phyloP scores from a whole-genome alignment of 2,329 filamentous ascomycete species.

The Penicillium freii region DNA sequence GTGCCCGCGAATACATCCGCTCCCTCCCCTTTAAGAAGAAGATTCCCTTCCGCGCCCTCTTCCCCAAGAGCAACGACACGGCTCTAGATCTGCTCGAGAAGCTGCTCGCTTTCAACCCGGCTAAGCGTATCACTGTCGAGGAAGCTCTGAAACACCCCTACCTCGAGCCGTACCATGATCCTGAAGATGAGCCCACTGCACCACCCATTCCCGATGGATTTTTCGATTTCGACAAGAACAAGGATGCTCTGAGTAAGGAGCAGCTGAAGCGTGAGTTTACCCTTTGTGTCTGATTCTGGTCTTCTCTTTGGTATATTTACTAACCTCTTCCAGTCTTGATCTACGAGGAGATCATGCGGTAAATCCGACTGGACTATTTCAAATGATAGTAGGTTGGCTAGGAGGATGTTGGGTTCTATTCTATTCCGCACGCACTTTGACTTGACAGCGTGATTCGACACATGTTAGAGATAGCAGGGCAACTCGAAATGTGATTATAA shows the following conservation, averaged over 20 bases:
- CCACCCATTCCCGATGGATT: slow-evolving; percentile 97
- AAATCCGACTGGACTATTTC: slow-evolving; percentile 20
- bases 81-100: slow-evolving; percentile 93
- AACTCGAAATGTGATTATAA: slow-evolving; percentile 11
- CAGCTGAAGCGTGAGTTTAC: slow-evolving; percentile 74
- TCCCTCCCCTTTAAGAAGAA: slow-evolving; percentile 99
- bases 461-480: slow-evolving; percentile 14
- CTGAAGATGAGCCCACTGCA: slow-evolving; percentile 95
- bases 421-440: slow-evolving; percentile 16
- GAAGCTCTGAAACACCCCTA: slow-evolving; percentile 97
- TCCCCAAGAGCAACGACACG: slow-evolving; percentile 98
- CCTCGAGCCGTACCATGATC: slow-evolving; percentile 97
- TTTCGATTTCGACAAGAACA: slow-evolving; percentile 99
- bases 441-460: slow-evolving; percentile 9
- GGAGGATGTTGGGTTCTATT: slow-evolving; percentile 4
- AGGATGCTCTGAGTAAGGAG: slow-evolving; percentile 97
- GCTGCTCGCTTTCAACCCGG: slow-evolving; percentile 94
- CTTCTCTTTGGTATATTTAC: not conserved
- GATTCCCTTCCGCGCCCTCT: slow-evolving; percentile 94
- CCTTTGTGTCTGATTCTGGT: not conserved
- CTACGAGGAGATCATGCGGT: slow-evolving; percentile 92
- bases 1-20: slow-evolving; percentile 95
- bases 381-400: not conserved
- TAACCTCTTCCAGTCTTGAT: slow-evolving; percentile 63
- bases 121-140: slow-evolving; percentile 97